Evolutionary conservation across 257 asterid species (phyloP).

Genomic region (Jacaranda copaia): DNA sequence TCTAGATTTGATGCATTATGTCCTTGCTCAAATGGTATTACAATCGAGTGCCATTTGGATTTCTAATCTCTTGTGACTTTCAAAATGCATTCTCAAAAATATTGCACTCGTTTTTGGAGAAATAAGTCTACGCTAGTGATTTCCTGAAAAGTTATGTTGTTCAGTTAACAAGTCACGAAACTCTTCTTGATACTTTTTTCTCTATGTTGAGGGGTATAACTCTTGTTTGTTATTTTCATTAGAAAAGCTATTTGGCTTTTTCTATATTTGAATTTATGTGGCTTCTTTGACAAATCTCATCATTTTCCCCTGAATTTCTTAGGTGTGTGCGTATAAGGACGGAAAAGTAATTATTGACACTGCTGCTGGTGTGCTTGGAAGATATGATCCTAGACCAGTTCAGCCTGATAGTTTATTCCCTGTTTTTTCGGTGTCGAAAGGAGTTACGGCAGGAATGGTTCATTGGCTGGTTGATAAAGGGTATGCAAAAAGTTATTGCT

Average conservation of each 20-base stretch:
- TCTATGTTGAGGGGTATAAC: slow-evolving; percentile 5
- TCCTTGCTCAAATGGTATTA: slow-evolving; percentile 22
- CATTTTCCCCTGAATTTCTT: slow-evolving; percentile 22
- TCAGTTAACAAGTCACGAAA: background rate
- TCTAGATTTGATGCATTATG: slow-evolving; percentile 3
- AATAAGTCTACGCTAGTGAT: slow-evolving; percentile 16
- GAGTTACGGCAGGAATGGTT: slow-evolving; percentile 90
- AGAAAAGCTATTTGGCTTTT: slow-evolving; percentile 14
- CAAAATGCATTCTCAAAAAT: slow-evolving; percentile 11
- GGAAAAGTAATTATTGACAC: slow-evolving; percentile 97
- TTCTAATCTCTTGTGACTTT: slow-evolving; percentile 8
- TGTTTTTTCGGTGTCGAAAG: slow-evolving; percentile 92
- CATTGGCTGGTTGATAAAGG: slow-evolving; percentile 95
- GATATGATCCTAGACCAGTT: slow-evolving; percentile 98
- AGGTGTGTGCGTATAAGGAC: slow-evolving; percentile 99
- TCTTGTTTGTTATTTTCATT: background rate
- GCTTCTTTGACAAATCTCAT: slow-evolving; percentile 20
- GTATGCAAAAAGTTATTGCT: slow-evolving; percentile 55
- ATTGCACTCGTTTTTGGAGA: background rate
- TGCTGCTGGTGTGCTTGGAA: slow-evolving; percentile 96
- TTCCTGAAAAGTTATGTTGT: slow-evolving; percentile 1
- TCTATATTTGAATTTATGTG: slow-evolving; percentile 13
- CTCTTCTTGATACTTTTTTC: slow-evolving; percentile 10
- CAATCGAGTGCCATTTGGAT: background rate
- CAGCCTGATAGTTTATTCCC: slow-evolving; percentile 97